A percentile compares a stretch with the other conserved stretches of the same genome.
phyloP scores from a whole-genome alignment of 1,284 basidiomycete species.

The Thelephora terrestris region DNA sequence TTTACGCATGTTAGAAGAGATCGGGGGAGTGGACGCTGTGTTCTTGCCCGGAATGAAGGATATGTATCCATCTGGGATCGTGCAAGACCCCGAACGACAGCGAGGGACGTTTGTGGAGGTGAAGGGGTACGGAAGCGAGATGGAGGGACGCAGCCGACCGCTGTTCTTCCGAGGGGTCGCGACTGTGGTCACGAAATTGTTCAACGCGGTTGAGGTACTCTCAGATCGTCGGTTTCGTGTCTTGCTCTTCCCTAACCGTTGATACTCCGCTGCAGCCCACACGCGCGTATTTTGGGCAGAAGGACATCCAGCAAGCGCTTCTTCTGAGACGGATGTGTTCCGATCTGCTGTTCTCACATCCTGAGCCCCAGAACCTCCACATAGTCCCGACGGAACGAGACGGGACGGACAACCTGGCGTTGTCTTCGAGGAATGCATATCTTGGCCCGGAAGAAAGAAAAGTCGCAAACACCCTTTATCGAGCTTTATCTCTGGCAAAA shows the following conservation, averaged over 20 bases:
- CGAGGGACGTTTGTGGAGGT: conserved; percentile 89
- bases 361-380: conserved; percentile 56
- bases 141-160: conserved; percentile 81
- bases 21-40: conserved; percentile 34
- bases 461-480: conserved; percentile 62
- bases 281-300: conserved; percentile 93
- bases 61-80: conserved; percentile 87
- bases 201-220: conserved; percentile 78
- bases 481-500: conserved; percentile 54
- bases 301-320: conserved; percentile 95
- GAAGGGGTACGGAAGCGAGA: conserved; percentile 76
- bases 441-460: conserved; percentile 59
- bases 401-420: conserved; percentile 57
- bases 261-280: conserved; percentile 54
- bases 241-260: neutral
- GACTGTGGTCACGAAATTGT: conserved; percentile 91
- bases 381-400: conserved; percentile 74
- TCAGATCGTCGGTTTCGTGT: neutral
- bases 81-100: conserved; percentile 68
- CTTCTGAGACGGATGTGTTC: conserved; percentile 76
- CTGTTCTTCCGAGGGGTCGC: conserved; percentile 95
- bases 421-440: conserved; percentile 90
- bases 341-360: conserved; percentile 78
- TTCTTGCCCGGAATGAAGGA: conserved; percentile 71
- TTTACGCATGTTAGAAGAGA: conserved; percentile 37